Base-by-base conservation (phyloP, 2,329 filamentous ascomycete genomes). In the Raffaelea ambrosiae region DNA sequence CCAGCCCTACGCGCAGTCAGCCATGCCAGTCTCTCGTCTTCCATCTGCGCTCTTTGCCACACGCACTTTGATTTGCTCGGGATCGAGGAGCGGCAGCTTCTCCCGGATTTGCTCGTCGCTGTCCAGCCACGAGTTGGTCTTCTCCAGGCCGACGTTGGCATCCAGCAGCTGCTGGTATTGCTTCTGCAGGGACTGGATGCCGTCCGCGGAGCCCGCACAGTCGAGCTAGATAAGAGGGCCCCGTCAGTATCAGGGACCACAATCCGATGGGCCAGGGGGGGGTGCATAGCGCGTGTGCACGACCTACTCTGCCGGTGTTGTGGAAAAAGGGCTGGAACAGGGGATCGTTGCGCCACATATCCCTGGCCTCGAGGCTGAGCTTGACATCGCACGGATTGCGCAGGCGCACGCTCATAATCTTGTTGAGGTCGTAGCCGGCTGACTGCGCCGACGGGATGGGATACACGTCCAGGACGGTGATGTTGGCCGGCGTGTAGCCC, bases 311-410 rank as follows among this genome's bases (percentile, higher is more conserved):
- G n/a, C 47, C 47, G 2, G 47, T 48, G 21, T 45, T 44, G 51
- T 81, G 81, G 0, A 62, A 65, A 1, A 65, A 67, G n/a, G 67
- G 63, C 57, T 82, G 69, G 59, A 81, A 81, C 9, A 49, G 40
- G 22, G 35, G 31, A 11, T 73, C 69, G 29, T 65, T 60, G 18
- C 54, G 63, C 70, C 70, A 73, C 62, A 64, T 64, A 4, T 63
- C 57, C 3, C 58, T 48, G 16, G 63, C 62, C 43, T 65, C 62
- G 4, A 62, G 44, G 38, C 59, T 63, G 16, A 66, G 58, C 47
- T 59, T 60, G 8, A 62, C 22, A 47, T 63, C 61, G 29, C 55
- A 55, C 33, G 58, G 55, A 36, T 60, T 63, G 16, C 60, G 58
- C 31, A 63, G 40, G 3, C 64, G 63, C 18, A 69, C 57, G 16